Evolutionary conservation across 2,329 filamentous ascomycete genomes (phyloP).

Genomic region (Tolypocladium ovalisporum): DNA sequence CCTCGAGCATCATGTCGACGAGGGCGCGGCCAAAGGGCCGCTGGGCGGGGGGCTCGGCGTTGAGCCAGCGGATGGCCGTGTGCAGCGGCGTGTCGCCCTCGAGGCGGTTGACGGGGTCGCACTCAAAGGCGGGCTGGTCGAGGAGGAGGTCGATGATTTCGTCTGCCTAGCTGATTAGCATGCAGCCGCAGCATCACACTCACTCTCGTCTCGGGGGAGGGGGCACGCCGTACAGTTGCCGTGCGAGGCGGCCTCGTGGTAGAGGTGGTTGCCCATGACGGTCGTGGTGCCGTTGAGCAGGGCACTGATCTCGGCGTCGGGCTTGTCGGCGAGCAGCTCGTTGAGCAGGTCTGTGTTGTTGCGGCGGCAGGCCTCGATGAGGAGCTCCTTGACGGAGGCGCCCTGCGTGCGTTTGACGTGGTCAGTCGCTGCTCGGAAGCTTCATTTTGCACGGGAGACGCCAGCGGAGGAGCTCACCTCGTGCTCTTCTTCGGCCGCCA

Average conservation of each 20-base stretch:
- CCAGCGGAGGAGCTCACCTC: conserved; percentile 3
- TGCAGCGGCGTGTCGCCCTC: conserved; percentile 74
- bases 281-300: conserved; percentile 82
- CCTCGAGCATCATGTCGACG: conserved; percentile 73
- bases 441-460: background rate
- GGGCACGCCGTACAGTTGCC: conserved; percentile 68
- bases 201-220: background rate
- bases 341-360: conserved; percentile 82
- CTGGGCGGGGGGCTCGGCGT: conserved; percentile 52
- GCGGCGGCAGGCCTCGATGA: conserved; percentile 85
- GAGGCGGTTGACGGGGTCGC: conserved; percentile 61
- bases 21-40: conserved; percentile 55
- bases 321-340: conserved; percentile 55
- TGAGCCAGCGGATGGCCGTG: conserved; percentile 67
- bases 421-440: background rate
- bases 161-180: conserved; percentile 34
- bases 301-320: conserved; percentile 55
- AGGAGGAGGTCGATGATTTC: conserved; percentile 74
- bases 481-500: conserved; percentile 10
- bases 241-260: conserved; percentile 78
- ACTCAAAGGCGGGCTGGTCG: conserved; percentile 76
- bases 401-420: conserved; percentile 41
- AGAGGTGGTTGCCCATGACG: conserved; percentile 75
- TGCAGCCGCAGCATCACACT: no score
- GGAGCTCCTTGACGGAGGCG: conserved; percentile 71